These are phyloP conservation scores for Stentor roeselii DNA, from an alignment of 73 alveolate genomes.

Conservation along the genomic window DNA sequence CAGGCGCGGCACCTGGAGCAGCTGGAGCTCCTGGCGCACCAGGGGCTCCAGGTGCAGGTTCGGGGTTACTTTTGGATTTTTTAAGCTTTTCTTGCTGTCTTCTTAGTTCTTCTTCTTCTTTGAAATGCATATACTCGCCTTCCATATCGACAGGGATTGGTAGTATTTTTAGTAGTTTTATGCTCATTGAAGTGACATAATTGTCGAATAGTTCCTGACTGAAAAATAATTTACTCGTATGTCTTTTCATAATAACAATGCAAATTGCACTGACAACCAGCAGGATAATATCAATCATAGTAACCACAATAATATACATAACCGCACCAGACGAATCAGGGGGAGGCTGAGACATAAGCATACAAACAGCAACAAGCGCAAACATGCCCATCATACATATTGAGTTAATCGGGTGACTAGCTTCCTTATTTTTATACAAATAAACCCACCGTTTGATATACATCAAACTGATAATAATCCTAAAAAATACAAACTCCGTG, in stretches of 20 bases:
- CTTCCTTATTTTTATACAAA: background rate
- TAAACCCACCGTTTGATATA: background rate
- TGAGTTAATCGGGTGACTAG: constrained; percentile 16
- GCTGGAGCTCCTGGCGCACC: background rate
- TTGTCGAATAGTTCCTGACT: background rate
- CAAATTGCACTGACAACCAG: background rate
- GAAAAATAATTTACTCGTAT: background rate
- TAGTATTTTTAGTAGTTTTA: background rate
- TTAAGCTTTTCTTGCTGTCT: constrained; percentile 2
- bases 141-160: constrained; percentile 27
- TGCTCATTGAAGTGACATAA: constrained; percentile 7
- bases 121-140: constrained; percentile 6
- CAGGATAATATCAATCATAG: background rate
- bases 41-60: background rate
- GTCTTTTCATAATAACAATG: background rate
- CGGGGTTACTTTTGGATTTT: too few relatives aligned
- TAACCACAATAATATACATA: background rate
- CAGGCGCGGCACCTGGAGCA: too few relatives aligned
- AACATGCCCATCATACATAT: background rate
- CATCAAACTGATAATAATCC: background rate
- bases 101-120: constrained; percentile 20
- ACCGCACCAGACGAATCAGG: background rate
- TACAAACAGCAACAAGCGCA: background rate
- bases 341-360: background rate
- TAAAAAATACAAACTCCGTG: background rate